Evolutionary conservation across 257 asterid species (phyloP), one percentile per base, ranked within the genome.

Genomic region (Voacanga thouarsii): DNA sequence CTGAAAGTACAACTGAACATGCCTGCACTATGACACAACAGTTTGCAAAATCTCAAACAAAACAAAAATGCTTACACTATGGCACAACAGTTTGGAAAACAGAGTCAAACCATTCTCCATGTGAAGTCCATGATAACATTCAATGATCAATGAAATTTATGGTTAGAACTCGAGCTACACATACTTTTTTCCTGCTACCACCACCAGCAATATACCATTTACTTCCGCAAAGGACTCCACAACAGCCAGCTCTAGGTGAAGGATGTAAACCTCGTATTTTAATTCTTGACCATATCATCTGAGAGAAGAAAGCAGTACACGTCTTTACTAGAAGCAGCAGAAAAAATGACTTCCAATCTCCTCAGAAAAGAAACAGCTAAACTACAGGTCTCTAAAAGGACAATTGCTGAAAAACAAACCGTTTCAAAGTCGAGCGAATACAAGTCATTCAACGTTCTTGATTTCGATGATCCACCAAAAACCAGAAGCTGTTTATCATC

Each of bases 191-290:
- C 90, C 82, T 92, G 92, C 96, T 93, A 79, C 98, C 98, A 79
- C 99, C 99, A 44, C 98, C 99, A 15, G 97, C 89, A 79, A 96
- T 93, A 80, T 93, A 93, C 98, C 98, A 96, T 89, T 90, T 96
- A 63, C 97, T 87, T 81, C 98, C 97, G 80, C 89, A 89, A 37
- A 96, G 96, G 74, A 94, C 98, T 75, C 99, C 97, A 57, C 99
- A 89, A 82, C 97, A 93, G 55, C 99, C 99, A 81, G 98, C 93
- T 89, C 99, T 88, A 77, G 99, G 98, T 21, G 97, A 92, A 74
- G 99, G 99, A 85, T 93, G 99, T 74, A 89, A 93, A 66, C 98
- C 97, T 75, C 92, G 90, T 76, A 84, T 82, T 84, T 93, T 96
- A 61, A 96, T 89, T 86, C 92, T 90, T 71, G 97, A 87, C 99